Conservation (phyloP, 169 alveolate species). For the Amoebophrya sp. region DNA sequence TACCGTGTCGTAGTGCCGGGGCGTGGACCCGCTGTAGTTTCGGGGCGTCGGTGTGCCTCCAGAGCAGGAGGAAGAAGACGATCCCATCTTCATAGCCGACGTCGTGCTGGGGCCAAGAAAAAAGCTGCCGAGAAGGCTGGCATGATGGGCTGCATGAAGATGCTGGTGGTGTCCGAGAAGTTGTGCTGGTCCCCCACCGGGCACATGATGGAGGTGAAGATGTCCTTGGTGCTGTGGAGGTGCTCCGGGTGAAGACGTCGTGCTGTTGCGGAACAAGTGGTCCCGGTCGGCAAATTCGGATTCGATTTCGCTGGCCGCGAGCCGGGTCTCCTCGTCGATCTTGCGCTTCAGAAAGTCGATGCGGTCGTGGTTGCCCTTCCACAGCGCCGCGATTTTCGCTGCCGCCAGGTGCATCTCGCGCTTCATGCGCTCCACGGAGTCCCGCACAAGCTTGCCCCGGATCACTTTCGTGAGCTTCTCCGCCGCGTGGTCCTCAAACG, state of each 20-base stretch:
- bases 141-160: too few relatives aligned
- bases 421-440: not conserved
- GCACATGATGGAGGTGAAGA: not conserved
- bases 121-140: too few relatives aligned
- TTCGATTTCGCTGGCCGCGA: not conserved
- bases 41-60: not conserved
- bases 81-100: not conserved
- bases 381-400: not conserved
- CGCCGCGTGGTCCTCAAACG: slow-evolving; percentile 2
- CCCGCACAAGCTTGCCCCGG: not conserved
- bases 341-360: not conserved
- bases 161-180: too few relatives aligned
- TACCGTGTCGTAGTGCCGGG: too few relatives aligned
- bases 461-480: not conserved
- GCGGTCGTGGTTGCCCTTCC: not conserved
- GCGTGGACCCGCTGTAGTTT: too few relatives aligned
- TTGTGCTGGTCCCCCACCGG: too few relatives aligned
- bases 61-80: not conserved
- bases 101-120: not conserved
- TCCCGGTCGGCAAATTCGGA: not conserved
- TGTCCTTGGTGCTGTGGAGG: not conserved
- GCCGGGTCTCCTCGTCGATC: not conserved
- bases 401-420: not conserved
- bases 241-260: too few relatives aligned
- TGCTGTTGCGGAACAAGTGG: too few relatives aligned